These are phyloP conservation scores for Dendrobium chrysotoxum DNA, from an alignment of 106 monocot species.

Conservation along the genomic window DNA sequence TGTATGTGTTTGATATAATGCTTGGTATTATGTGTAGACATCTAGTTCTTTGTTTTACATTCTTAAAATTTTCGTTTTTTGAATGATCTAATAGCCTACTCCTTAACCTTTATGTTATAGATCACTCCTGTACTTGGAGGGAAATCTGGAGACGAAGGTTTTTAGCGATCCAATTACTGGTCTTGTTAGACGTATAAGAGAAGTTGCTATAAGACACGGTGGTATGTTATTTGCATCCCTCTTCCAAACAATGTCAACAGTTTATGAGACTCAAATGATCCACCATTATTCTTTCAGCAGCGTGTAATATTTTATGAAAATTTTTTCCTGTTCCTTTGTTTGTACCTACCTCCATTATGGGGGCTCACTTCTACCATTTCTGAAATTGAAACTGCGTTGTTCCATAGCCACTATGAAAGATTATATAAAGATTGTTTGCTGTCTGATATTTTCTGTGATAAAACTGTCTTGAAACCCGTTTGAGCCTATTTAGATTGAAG, in stretches of 20 bases:
- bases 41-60: neutral
- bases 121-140: constrained; percentile 10
- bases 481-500: neutral
- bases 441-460: too few relatives aligned
- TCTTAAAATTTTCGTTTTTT: neutral
- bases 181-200: constrained; percentile 9
- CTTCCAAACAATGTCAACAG: neutral
- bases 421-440: too few relatives aligned
- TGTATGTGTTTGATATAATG: too few relatives aligned
- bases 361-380: neutral
- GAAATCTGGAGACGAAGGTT: constrained; percentile 12
- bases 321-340: neutral
- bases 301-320: neutral
- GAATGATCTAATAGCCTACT: neutral
- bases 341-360: neutral
- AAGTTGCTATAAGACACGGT: constrained; percentile 1
- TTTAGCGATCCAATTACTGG: constrained; percentile 13
- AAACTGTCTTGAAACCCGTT: too few relatives aligned
- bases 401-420: neutral
- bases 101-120: constrained; percentile 6
- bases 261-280: neutral
- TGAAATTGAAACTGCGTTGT: neutral
- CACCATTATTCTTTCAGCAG: neutral
- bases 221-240: neutral
- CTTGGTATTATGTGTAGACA: neutral